Conservation (phyloP, 768 basidiomycete genomes). For the Hebeloma cylindrosporum region DNA sequence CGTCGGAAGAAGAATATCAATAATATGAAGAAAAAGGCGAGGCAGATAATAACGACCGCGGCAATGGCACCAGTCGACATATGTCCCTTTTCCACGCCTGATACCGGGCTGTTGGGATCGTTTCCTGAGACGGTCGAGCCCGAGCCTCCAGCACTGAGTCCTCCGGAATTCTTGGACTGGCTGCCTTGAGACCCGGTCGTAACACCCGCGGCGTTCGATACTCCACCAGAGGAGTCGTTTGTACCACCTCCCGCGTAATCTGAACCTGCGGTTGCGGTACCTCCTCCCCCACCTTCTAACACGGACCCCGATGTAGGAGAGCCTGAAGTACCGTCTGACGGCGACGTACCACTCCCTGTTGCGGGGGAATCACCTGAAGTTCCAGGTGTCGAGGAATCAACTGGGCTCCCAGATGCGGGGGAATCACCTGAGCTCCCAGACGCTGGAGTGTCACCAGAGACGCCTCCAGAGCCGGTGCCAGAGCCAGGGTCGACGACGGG, state of each 20-base stretch:
- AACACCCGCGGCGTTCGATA: constrained; percentile 6
- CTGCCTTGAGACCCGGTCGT: constrained; percentile 4
- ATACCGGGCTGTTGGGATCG: no score
- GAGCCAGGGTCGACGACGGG: no score
- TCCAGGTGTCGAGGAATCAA: no score
- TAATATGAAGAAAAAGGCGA: constrained; percentile 38
- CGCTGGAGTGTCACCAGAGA: no score
- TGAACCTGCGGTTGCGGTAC: constrained; percentile 15
- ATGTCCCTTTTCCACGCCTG: no score
- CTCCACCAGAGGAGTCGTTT: background rate
- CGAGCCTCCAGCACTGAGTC: constrained; percentile 4
- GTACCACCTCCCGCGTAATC: constrained; percentile 7
- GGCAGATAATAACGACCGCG: constrained; percentile 38
- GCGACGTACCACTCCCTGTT: no score
- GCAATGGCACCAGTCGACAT: constrained; percentile 46
- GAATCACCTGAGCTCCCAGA: no score
- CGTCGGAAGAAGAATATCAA: constrained; percentile 47
- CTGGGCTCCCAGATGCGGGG: no score
- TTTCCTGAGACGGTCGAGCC: constrained; percentile 1
- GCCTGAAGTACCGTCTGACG: no score
- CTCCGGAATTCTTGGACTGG: background rate
- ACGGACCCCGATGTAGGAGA: constrained; percentile 15
- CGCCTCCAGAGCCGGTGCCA: no score
- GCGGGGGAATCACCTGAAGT: no score
- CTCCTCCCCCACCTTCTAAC: no score